A percentile compares a stretch with the other conserved stretches of the same genome.
Conservation (phyloP, 2,329 filamentous ascomycete genomes). For the Exophiala oligosperma region DNA sequence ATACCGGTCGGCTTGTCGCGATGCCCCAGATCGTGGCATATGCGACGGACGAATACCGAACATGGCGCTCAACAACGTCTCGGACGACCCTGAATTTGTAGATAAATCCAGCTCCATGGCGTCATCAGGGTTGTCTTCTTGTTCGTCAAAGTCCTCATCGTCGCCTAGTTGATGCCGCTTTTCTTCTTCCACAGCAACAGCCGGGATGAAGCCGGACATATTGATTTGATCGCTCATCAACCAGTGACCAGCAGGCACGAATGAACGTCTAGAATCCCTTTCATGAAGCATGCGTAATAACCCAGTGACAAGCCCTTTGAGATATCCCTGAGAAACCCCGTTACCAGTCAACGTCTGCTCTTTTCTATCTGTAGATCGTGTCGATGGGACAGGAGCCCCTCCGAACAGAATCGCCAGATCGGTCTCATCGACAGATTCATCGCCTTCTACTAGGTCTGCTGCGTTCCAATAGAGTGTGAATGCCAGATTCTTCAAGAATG, state of each 20-base stretch:
- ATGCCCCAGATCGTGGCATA: slow-evolving; percentile 22
- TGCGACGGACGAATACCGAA: slow-evolving; percentile 29
- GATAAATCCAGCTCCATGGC: slow-evolving; percentile 42
- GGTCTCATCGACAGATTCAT: slow-evolving; percentile 35
- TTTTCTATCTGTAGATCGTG: slow-evolving; percentile 36
- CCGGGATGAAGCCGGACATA: slow-evolving; percentile 81
- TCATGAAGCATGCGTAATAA: slow-evolving; percentile 88
- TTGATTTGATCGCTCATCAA: slow-evolving; percentile 87
- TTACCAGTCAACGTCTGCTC: slow-evolving; percentile 58
- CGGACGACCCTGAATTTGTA: slow-evolving; percentile 53
- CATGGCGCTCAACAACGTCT: slow-evolving; percentile 35
- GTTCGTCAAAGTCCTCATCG: slow-evolving; percentile 59
- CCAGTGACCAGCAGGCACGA: slow-evolving; percentile 84
- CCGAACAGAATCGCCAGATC: slow-evolving; percentile 26
- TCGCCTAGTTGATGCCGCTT: slow-evolving; percentile 68
- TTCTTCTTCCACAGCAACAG: slow-evolving; percentile 86
- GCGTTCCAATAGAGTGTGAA: slow-evolving; percentile 87
- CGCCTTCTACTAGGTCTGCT: slow-evolving; percentile 58
- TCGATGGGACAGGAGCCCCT: slow-evolving; percentile 7
- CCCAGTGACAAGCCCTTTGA: slow-evolving; percentile 76
- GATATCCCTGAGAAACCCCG: slow-evolving; percentile 73
- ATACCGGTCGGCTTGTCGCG: slow-evolving; percentile 18
- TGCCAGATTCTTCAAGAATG: slow-evolving; percentile 86
- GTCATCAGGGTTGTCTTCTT: slow-evolving; percentile 43
- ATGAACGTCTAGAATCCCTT: slow-evolving; percentile 82